phyloP scores from a whole-genome alignment of 805 yeast genomes.

The Lipomyces oligophaga region DNA sequence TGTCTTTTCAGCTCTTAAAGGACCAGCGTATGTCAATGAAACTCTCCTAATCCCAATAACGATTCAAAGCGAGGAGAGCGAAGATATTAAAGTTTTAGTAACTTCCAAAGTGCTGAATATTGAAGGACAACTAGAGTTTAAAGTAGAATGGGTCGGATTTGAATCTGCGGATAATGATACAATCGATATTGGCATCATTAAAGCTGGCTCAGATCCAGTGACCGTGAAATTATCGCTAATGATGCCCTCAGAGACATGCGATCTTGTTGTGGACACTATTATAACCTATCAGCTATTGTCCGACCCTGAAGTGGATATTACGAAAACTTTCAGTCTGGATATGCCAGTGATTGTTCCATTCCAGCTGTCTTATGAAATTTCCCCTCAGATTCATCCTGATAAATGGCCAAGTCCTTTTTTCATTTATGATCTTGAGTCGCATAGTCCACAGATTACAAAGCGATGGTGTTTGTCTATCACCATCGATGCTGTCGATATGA shows the following conservation, averaged over 20 bases:
- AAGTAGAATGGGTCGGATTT: background rate
- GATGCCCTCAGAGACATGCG: constrained; percentile 18
- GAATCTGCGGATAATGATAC: background rate
- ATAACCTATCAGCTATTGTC: constrained; percentile 21
- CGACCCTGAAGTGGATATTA: constrained; percentile 21
- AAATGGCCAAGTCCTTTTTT: constrained; percentile 41
- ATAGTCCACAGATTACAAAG: constrained; percentile 35
- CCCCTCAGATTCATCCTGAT: constrained; percentile 36
- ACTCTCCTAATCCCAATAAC: constrained; percentile 8
- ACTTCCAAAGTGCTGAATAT: constrained; percentile 8
- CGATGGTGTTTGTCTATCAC: constrained; percentile 38
- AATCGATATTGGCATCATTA: constrained; percentile 3
- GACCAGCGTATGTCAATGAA: constrained; percentile 24
- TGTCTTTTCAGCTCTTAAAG: constrained; percentile 12
- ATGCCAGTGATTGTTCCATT: constrained; percentile 39
- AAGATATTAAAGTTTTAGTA: constrained; percentile 11
- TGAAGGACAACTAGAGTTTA: constrained; percentile 7
- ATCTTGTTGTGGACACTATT: constrained; percentile 16
- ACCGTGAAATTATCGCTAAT: background rate
- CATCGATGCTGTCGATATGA: constrained; percentile 31
- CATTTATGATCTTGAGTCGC: constrained; percentile 29
- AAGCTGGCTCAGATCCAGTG: background rate
- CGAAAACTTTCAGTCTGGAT: constrained; percentile 13
- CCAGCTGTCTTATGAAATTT: constrained; percentile 38
- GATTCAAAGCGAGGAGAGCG: constrained; percentile 18